Conservation (phyloP, 2,329 filamentous ascomycete species). For the Didymella sp. region DNA sequence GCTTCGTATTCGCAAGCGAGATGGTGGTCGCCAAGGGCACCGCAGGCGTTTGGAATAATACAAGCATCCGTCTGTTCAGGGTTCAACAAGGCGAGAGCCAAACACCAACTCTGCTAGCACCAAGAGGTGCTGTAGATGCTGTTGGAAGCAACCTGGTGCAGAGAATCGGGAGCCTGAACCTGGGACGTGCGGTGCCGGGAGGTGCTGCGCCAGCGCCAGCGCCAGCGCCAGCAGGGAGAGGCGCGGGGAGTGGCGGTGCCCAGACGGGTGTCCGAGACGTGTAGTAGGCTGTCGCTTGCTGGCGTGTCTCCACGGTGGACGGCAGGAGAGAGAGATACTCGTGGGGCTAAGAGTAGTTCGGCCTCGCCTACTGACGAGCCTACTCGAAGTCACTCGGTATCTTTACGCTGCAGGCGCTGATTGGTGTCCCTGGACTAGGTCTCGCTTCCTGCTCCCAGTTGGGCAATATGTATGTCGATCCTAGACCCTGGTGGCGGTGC, state of each 20-base stretch:
- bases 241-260: constrained; percentile 26
- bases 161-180: constrained; percentile 80
- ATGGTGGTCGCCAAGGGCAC: constrained; percentile 86
- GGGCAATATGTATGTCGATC: constrained; percentile 26
- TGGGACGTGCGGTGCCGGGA: constrained; percentile 57
- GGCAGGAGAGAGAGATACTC: neutral
- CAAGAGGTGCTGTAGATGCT: constrained; percentile 89
- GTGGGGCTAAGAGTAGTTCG: neutral
- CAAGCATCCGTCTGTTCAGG: constrained; percentile 83
- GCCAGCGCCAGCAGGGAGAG: too few relatives aligned
- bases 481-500: constrained; percentile 21
- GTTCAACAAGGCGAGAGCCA: constrained; percentile 84
- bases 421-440: constrained; percentile 36
- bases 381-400: constrained; percentile 2
- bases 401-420: constrained; percentile 16
- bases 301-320: neutral
- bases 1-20: constrained; percentile 88
- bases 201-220: constrained; percentile 27
- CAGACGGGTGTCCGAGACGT: constrained; percentile 45
- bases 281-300: constrained; percentile 23
- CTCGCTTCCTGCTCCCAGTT: neutral
- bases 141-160: constrained; percentile 90
- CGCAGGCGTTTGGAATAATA: constrained; percentile 93
- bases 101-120: constrained; percentile 81
- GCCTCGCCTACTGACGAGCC: constrained; percentile 4